phyloP scores from a whole-genome alignment of 176 grass and related monocot species.

The Triticum urartu region DNA sequence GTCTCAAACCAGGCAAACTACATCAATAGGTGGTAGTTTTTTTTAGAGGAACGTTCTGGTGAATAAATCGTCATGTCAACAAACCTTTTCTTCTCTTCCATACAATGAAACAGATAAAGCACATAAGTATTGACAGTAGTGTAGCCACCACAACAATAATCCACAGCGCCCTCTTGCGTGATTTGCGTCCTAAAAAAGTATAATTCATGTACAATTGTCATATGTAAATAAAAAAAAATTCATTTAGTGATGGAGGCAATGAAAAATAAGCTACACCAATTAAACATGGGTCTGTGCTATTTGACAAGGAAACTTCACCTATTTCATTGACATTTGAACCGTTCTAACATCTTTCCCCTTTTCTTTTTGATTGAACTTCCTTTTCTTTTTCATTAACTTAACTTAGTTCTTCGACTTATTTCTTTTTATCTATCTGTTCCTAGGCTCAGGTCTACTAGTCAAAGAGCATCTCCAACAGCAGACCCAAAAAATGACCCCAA shows the following conservation, averaged over 20 bases:
- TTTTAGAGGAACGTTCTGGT: background rate
- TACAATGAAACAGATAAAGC: background rate
- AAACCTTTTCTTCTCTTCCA: constrained; percentile 23
- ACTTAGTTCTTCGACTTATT: no score
- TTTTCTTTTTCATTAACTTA: no score
- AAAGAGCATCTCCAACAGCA: no score
- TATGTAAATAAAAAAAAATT: background rate
- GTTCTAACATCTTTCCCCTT: no score
- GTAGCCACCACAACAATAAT: constrained; percentile 1
- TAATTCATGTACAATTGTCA: no score
- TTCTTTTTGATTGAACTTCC: no score
- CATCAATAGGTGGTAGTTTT: background rate
- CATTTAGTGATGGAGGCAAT: background rate
- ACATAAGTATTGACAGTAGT: background rate
- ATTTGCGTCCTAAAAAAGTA: background rate
- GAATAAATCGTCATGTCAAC: background rate
- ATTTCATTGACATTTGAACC: no score
- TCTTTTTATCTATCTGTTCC: no score
- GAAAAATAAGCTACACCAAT: background rate
- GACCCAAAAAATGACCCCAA: no score
- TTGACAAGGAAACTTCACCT: no score
- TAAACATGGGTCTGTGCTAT: no score
- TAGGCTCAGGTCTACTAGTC: no score
- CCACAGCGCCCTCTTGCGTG: background rate
- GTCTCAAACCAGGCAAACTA: background rate